Evolutionary conservation across 495 filamentous ascomycete species (phyloP).

Genomic region (Xylaria sp.): DNA sequence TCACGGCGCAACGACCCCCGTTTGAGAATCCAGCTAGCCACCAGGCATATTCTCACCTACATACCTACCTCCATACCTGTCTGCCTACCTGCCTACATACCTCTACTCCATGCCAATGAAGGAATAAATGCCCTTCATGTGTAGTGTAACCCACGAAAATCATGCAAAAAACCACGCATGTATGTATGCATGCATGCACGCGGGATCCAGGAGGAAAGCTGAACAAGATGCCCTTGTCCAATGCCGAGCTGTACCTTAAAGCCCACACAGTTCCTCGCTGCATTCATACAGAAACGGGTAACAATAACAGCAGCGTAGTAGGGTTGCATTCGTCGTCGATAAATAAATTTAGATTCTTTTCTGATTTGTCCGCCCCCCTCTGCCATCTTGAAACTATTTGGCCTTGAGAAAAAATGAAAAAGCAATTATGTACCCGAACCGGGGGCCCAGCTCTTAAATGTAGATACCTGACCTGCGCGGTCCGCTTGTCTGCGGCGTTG

Average conservation of each 20-base stretch:
- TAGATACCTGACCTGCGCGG: not conserved
- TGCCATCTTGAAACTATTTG: not conserved
- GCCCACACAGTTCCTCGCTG: not conserved
- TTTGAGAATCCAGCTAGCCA: not conserved
- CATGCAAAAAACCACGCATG: not conserved
- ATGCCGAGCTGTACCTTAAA: not conserved
- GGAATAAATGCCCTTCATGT: not conserved
- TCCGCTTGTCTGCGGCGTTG: not conserved
- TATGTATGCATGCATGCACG: too few species aligned
- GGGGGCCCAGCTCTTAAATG: not conserved
- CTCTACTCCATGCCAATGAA: not conserved
- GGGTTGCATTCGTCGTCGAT: not conserved
- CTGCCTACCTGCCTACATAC: not conserved
- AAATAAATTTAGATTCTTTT: slow-evolving; percentile 19
- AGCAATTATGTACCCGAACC: slow-evolving; percentile 18
- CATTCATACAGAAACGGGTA: slow-evolving; percentile 1
- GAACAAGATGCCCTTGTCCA: not conserved
- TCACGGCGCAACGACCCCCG: too few species aligned
- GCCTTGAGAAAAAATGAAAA: slow-evolving; percentile 1
- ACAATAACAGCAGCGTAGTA: not conserved
- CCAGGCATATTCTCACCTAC: not conserved
- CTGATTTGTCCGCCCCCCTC: not conserved
- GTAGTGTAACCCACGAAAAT: slow-evolving; percentile 12
- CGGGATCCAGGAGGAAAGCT: slow-evolving; percentile 12
- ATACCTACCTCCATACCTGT: not conserved